These are phyloP conservation scores for Lasiodiplodia gonubiensis DNA, from an alignment of 2,329 filamentous ascomycete species.

Conservation along the genomic window DNA sequence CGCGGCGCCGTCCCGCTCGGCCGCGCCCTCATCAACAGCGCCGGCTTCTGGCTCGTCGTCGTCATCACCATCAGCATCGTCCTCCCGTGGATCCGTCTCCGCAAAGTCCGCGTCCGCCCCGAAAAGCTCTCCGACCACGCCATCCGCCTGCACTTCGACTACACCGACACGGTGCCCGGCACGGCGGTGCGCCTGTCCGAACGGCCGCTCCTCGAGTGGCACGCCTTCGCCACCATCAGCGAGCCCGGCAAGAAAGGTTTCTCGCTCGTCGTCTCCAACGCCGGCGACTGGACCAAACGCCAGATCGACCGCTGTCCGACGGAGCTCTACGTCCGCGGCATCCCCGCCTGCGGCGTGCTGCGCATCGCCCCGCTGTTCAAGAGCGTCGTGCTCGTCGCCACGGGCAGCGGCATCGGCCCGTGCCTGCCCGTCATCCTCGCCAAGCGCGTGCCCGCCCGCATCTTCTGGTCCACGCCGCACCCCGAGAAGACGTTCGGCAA, in stretches of 20 bases:
- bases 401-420: conserved; percentile 45
- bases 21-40: conserved; percentile 51
- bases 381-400: conserved; percentile 42
- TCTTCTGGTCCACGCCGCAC: conserved; percentile 71
- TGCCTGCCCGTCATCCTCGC: conserved; percentile 59
- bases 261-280: conserved; percentile 42
- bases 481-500: conserved; percentile 69
- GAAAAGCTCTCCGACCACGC: conserved; percentile 75
- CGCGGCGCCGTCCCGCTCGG: conserved; percentile 43
- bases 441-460: conserved; percentile 54
- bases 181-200: conserved; percentile 22
- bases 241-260: conserved; percentile 35
- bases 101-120: conserved; percentile 68
- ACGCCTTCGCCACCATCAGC: conserved; percentile 47
- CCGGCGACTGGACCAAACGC: conserved; percentile 44
- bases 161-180: conserved; percentile 13
- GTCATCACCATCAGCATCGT: conserved; percentile 69
- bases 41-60: conserved; percentile 72
- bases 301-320: conserved; percentile 36
- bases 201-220: conserved; percentile 42
- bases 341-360: conserved; percentile 41
- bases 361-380: conserved; percentile 40
- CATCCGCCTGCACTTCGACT: conserved; percentile 63
- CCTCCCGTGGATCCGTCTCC: conserved; percentile 75
- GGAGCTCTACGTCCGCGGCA: conserved; percentile 38